phyloP scores from a whole-genome alignment of 1,139 yeast species.

The Suhomyces taliae region DNA sequence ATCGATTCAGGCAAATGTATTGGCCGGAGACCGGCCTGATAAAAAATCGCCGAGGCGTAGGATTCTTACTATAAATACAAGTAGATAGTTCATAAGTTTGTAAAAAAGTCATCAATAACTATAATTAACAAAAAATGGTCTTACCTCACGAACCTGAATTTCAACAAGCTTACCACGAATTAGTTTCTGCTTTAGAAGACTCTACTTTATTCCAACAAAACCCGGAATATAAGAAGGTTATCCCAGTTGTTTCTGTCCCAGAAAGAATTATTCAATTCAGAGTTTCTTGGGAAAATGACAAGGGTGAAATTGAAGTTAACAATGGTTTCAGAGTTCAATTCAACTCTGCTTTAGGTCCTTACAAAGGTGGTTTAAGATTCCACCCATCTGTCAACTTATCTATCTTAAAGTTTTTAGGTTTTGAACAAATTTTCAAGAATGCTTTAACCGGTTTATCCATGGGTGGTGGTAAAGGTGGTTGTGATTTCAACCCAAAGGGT shows the following conservation, averaged over 20 bases:
- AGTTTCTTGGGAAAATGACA: constrained; percentile 96
- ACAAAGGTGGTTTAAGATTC: constrained; percentile 98
- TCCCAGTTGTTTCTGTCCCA: constrained; percentile 90
- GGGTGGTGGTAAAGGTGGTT: constrained; percentile 99
- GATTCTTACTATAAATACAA: not conserved
- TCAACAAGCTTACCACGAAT: constrained; percentile 97
- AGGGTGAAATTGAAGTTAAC: constrained; percentile 89
- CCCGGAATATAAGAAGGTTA: constrained; percentile 87
- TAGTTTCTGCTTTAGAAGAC: constrained; percentile 83
- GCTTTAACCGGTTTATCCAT: constrained; percentile 95
- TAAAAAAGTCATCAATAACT: not conserved
- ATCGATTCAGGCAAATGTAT: constrained; percentile 3
- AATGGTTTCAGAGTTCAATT: constrained; percentile 98
- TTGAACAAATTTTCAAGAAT: constrained; percentile 97
- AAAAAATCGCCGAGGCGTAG: constrained; percentile 4
- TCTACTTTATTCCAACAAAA: constrained; percentile 85
- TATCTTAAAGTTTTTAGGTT: constrained; percentile 92
- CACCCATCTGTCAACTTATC: constrained; percentile 96
- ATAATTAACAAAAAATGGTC: constrained; percentile 37
- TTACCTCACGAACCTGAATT: constrained; percentile 90
- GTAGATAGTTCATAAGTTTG: not conserved
- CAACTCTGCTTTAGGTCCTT: constrained; percentile 98
- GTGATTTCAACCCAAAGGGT: constrained; percentile 97
- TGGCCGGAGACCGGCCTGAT: not conserved
- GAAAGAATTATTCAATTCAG: constrained; percentile 96